Base-by-base conservation (phyloP, 2,329 filamentous ascomycete species). In the Chaetomium globosum region DNA sequence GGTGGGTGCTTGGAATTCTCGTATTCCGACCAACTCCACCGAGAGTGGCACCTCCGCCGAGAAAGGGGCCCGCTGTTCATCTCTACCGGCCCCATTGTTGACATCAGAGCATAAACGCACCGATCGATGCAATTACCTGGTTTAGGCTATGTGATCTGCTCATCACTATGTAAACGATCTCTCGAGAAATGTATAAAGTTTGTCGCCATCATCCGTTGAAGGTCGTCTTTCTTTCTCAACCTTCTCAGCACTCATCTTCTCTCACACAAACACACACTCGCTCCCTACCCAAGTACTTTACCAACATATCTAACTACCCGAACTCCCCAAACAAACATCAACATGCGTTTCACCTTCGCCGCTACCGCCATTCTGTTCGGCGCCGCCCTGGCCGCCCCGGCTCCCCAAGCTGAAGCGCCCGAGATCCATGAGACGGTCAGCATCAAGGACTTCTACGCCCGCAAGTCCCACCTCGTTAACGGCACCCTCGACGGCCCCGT, bases 361-460 rank as follows among this genome's bases (percentile, higher is more conserved):
- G 23, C 26, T 26, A 52, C 49, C 49, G 49, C 49, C 49, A 26
- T 26, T 52, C 49, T 52, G 23, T 52, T 52, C 49, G 49, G 49
- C 49, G 26, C 49, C 49, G 49, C 26, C 49, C 13, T 28, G 23
- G 49, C 49, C 49, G 49, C 49, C 49, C 49, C 49, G 49, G 49
- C 49, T 12, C 49, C 49, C 23, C 49, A 52, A 26, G 49, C 49
- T 26, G 13, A 28, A 12, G 19, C n/a, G n/a, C n/a, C n/a, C n/a
- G n/a, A n/a, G n/a, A n/a, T 52, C 49, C 23, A 13, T 8, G 49
- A 52, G 49, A 19, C 49, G 9, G 49, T 52, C 49, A 10, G 23
- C 23, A 52, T 52, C 49, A 30, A 12, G 23, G 49, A 52, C 23
- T 52, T 52, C 49, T 52, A 28, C 49, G 49, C 49, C 49, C 49